A percentile compares a stretch with the other conserved stretches of the same genome.
Conservation (phyloP, 2,329 filamentous ascomycete species). For the Exophiala alcalophila region DNA sequence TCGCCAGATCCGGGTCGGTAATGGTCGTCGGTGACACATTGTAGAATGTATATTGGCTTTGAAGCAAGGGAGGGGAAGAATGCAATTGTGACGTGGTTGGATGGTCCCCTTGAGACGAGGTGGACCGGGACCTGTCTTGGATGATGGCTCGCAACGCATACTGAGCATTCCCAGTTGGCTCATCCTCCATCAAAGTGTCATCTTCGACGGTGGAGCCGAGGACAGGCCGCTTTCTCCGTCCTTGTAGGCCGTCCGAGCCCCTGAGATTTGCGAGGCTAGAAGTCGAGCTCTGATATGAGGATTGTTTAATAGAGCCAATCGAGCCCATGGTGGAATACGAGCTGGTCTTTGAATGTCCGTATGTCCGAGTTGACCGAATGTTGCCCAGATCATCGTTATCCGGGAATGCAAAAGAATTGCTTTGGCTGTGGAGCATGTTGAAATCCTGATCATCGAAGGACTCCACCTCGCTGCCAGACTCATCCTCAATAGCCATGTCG, state of each 20-base stretch:
- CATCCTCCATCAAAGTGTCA: slow-evolving; percentile 31
- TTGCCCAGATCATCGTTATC: slow-evolving; percentile 33
- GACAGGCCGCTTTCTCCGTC: slow-evolving; percentile 18
- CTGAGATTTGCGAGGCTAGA: slow-evolving; percentile 16
- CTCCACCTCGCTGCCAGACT: slow-evolving; percentile 44
- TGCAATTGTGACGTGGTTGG: slow-evolving; percentile 36
- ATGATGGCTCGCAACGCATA: slow-evolving; percentile 48
- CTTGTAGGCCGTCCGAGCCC: slow-evolving; percentile 14
- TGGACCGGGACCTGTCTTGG: slow-evolving; percentile 35
- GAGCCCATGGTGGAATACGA: slow-evolving; percentile 42
- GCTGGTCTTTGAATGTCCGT: slow-evolving; percentile 44
- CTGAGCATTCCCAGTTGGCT: slow-evolving; percentile 43
- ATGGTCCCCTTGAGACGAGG: slow-evolving; percentile 29
- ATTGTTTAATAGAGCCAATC: slow-evolving; percentile 41
- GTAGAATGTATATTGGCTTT: slow-evolving; percentile 39
- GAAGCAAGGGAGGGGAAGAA: slow-evolving; percentile 45
- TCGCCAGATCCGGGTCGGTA: slow-evolving; percentile 50
- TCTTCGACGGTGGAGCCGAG: slow-evolving; percentile 19
- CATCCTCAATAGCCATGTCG: slow-evolving; percentile 34
- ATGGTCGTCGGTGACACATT: slow-evolving; percentile 51
- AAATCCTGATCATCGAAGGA: slow-evolving; percentile 45
- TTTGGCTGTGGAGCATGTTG: slow-evolving; percentile 37
- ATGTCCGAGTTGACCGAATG: slow-evolving; percentile 26
- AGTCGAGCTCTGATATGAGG: slow-evolving; percentile 40
- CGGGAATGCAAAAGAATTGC: slow-evolving; percentile 41